Base-by-base conservation (phyloP, 177 flowering plant genomes). In the Tripterygium wilfordii region DNA sequence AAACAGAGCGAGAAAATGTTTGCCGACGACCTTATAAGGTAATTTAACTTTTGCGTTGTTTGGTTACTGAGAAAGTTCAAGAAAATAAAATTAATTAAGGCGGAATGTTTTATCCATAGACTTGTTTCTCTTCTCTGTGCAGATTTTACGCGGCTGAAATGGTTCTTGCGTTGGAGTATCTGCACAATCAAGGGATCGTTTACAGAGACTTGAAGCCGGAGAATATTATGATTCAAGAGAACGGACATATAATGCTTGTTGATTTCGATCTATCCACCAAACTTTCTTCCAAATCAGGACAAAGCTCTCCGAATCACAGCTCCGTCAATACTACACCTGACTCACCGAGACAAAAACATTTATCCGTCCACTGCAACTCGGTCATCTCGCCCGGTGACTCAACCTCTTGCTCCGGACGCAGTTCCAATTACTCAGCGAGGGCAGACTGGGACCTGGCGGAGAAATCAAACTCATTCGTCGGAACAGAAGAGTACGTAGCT, bases 121-220 rank as follows among this genome's bases (percentile, higher is more conserved):
- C 39, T 23, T 32, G 2, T 29, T 51, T 51, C 29, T 39, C 26
- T 17, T 25, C n/a, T 20, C 43, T 14, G 9, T 43, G 9, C 40
- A 86, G 97, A 58, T 89, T 89, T 63, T 90, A 84, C 25, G 96
- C 85, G 0, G 91, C 91, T n/a, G 96, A 90, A 64, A 33, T 90
- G 56, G 91, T 90, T 24, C 62, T 87, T 6, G 94, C 75, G 40
- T 57, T 90, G 85, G 97, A 90, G 52, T 78, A 90, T 56, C 38
- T 90, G 45, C 97, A 90, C 46, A 59, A 59, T 51, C 48, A 63
- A 38, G 95, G 96, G 20, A 72, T 90, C 2, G 80, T 79, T 10
- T 84, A 87, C 73, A 65, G 97, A 61, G 97, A 90, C 65, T 68
- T 90, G 68, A 90, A 90, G 77, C 96, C 96, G 15, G 97, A 90